Percentiles rank a stretch among this genome's conserved stretches.
These are phyloP conservation scores for Coniella vitis DNA, from an alignment of 2,329 filamentous ascomycete genomes.

Conservation along the genomic window DNA sequence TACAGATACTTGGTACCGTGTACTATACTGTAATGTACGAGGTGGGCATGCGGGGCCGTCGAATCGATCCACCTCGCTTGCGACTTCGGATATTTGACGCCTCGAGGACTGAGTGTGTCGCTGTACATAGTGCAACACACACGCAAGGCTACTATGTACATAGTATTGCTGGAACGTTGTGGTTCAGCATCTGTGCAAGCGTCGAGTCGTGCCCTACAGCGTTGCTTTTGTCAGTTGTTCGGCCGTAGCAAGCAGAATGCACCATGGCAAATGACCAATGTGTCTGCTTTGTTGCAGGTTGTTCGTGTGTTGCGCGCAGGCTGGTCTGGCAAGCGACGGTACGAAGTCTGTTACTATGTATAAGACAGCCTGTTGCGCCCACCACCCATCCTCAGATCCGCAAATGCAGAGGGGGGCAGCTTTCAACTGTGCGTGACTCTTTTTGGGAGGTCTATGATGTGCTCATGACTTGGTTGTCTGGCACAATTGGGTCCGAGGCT, in stretches of 20 bases:
- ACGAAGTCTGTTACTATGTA: background rate
- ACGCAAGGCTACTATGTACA: no score
- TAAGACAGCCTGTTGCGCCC: background rate
- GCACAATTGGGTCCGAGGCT: constrained; percentile 9
- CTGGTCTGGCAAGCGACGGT: background rate
- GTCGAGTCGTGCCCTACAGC: no score
- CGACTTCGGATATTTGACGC: constrained; percentile 10
- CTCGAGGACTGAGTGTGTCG: no score
- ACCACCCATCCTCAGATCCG: constrained; percentile 7
- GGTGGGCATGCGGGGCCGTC: constrained; percentile 7
- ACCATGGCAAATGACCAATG: background rate
- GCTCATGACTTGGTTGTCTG: constrained; percentile 7
- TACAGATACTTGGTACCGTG: no score
- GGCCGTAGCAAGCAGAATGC: background rate
- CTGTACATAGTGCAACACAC: background rate
- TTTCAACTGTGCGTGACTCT: constrained; percentile 8
- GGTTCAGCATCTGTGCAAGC: no score
- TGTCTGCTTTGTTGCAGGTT: background rate
- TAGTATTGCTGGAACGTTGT: background rate
- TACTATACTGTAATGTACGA: background rate
- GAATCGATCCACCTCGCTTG: constrained; percentile 2
- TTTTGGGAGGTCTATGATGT: constrained; percentile 15
- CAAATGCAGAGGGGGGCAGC: constrained; percentile 12
- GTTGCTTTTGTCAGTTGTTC: no score
- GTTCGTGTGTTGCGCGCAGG: background rate